These are phyloP conservation scores for Chaetomium tenue DNA, from an alignment of 495 filamentous ascomycete genomes.

Conservation along the genomic window DNA sequence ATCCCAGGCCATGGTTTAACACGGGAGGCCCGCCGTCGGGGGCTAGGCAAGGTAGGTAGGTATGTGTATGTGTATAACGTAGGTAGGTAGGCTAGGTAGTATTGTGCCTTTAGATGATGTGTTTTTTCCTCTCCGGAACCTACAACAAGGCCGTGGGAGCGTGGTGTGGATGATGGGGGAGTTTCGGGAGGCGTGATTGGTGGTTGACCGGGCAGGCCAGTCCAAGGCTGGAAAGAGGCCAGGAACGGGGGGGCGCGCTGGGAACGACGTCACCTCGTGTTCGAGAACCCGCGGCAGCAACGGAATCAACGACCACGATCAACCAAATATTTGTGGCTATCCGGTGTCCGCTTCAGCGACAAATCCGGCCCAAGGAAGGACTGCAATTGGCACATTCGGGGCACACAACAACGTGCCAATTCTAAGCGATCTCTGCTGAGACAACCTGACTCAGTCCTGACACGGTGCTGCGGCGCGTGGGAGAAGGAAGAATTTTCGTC, in stretches of 20 bases:
- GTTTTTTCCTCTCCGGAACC: background rate
- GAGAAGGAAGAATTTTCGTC: background rate
- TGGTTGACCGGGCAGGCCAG: background rate
- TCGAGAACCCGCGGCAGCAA: background rate
- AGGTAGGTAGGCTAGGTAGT: background rate
- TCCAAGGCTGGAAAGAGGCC: background rate
- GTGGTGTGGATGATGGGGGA: background rate
- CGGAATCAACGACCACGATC: background rate
- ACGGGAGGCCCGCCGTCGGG: conserved; percentile 9
- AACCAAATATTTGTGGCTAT: background rate
- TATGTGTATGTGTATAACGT: background rate
- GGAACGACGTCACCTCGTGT: conserved; percentile 9
- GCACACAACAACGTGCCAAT: background rate
- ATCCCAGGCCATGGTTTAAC: conserved; percentile 80
- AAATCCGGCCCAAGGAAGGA: conserved; percentile 8
- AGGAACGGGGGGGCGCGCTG: background rate
- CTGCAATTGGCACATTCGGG: conserved; percentile 13
- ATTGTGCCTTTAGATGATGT: background rate
- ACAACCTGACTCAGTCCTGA: conserved; percentile 4
- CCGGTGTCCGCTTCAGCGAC: conserved; percentile 5
- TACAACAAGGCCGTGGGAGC: background rate
- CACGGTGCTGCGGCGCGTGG: background rate
- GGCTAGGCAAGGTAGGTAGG: background rate
- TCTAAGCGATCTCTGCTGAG: background rate
- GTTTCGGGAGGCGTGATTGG: background rate